Evolutionary conservation across 495 filamentous ascomycete genomes (phyloP), one percentile per base, ranked within the genome.

Genomic region (Podospora sp.): DNA sequence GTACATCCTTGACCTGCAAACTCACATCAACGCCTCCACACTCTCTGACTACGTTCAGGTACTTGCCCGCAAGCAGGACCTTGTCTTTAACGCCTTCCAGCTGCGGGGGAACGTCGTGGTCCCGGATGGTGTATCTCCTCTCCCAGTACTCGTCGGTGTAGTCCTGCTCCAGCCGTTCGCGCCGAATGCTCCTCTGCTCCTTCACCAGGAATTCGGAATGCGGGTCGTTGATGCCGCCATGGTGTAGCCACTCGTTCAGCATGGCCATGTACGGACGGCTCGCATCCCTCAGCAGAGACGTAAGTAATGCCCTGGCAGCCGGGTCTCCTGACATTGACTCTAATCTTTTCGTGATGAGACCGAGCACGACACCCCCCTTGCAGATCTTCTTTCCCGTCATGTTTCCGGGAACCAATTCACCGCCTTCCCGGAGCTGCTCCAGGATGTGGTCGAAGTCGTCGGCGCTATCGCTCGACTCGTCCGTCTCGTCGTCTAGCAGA

Each of bases 81-180:
- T 97, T 97, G 65, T 97, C 93, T 71, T 92, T 94, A 63, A 98
- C 92, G 62, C 83, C 89, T 71, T 96, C 92, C 6, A 99, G 85
- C 75, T 99, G 95, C 14, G 95, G 94, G 2, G 95, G 95, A 14
- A 98, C 89, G 63, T 95, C 93, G 53, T 91, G 85, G 52, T 96
- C 91, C 51, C 95, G 88, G 66, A 98, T 92, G 14, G 93, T 97
- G 71, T 99, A 99, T 64, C 95, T 85, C 76, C 97, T 93, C 73
- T 98, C 95, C 95, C 95, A 99, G 77, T 99, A 99, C 70, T 98
- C 95, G 73, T 99, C 95, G 0, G 94, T 98, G 71, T 97, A 99
- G 78, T 99, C 95, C 72, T 97, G 88, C 74, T 97, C 93, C 12
- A 99, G 80, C 71, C 90, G 86, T 72, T 97, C 96, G 21, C 95